A percentile compares a stretch with the other conserved stretches of the same genome.
phyloP scores from a whole-genome alignment of 495 filamentous ascomycete genomes.

The Recurvomyces mirabilis region DNA sequence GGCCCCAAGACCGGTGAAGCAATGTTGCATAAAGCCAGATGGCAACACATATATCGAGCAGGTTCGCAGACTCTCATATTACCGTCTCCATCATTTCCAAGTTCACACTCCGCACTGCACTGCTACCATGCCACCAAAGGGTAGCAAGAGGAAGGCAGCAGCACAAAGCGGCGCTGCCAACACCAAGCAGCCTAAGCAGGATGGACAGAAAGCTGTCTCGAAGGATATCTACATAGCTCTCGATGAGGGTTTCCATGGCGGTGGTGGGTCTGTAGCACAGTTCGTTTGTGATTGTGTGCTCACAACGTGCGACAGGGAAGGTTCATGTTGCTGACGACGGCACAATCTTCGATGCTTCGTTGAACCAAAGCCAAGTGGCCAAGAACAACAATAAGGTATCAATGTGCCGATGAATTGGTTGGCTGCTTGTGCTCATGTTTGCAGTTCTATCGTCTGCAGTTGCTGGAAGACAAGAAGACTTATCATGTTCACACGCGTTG shows the following conservation, averaged over 20 bases:
- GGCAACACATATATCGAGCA: too few species aligned
- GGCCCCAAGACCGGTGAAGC: too few species aligned
- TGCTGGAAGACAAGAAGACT: neutral
- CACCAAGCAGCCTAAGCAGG: neutral
- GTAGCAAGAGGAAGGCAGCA: neutral
- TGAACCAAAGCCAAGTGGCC: constrained; percentile 47
- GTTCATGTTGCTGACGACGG: constrained; percentile 1
- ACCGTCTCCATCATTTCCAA: too few species aligned
- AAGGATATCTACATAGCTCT: neutral
- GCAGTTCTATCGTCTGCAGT: constrained; percentile 24
- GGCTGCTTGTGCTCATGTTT: neutral
- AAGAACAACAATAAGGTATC: constrained; percentile 29
- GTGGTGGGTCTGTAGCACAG: neutral
- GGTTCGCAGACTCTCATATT: too few species aligned
- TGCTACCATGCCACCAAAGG: neutral
- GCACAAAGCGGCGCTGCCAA: neutral
- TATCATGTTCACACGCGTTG: constrained; percentile 2
- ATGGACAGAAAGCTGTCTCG: neutral
- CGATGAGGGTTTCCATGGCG: neutral
- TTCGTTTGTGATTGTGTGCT: neutral
- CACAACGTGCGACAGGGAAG: too few species aligned
- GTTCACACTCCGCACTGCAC: too few species aligned
- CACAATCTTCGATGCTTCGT: constrained; percentile 53
- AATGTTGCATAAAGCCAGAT: too few species aligned
- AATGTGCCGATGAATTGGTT: neutral